Evolutionary conservation across 2,329 filamentous ascomycete genomes (phyloP).

Genomic region (Phialophora tarda): DNA sequence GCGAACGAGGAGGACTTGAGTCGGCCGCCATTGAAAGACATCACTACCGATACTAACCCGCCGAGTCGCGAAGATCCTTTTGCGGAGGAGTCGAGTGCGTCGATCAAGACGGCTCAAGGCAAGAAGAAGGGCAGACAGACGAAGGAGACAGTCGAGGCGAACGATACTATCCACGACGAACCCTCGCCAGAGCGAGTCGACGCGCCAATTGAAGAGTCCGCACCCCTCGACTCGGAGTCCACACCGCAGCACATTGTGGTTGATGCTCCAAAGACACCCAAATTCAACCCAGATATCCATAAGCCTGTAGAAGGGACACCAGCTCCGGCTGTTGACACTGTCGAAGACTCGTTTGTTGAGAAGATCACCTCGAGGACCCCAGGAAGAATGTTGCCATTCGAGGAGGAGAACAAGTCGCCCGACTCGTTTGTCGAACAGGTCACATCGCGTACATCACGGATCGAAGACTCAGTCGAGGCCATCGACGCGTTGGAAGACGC

Average conservation of each 20-base stretch:
- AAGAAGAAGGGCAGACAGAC: constrained; percentile 23
- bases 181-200: constrained; percentile 7
- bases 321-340: constrained; percentile 18
- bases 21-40: constrained; percentile 37
- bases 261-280: constrained; percentile 37
- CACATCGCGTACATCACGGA: constrained; percentile 37
- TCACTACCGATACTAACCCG: constrained; percentile 35
- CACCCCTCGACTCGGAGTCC: constrained; percentile 3
- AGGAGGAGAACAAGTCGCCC: constrained; percentile 12
- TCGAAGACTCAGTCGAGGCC: constrained; percentile 57
- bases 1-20: constrained; percentile 21
- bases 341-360: constrained; percentile 43
- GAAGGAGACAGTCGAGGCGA: constrained; percentile 20
- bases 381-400: constrained; percentile 31
- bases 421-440: constrained; percentile 38
- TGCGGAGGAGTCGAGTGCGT: constrained; percentile 16
- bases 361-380: constrained; percentile 42
- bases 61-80: constrained; percentile 25
- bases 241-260: constrained; percentile 8
- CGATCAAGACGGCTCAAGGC: constrained; percentile 27
- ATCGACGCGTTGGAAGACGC: constrained; percentile 60
- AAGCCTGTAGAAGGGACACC: constrained; percentile 15
- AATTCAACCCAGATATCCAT: constrained; percentile 41
- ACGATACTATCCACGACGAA: constrained; percentile 4
- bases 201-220: constrained; percentile 12